Percentiles rank a stretch among this genome's conserved stretches.
These are phyloP conservation scores for Polyplosphaeria fusca DNA, from an alignment of 495 filamentous ascomycete species.

Conservation along the genomic window DNA sequence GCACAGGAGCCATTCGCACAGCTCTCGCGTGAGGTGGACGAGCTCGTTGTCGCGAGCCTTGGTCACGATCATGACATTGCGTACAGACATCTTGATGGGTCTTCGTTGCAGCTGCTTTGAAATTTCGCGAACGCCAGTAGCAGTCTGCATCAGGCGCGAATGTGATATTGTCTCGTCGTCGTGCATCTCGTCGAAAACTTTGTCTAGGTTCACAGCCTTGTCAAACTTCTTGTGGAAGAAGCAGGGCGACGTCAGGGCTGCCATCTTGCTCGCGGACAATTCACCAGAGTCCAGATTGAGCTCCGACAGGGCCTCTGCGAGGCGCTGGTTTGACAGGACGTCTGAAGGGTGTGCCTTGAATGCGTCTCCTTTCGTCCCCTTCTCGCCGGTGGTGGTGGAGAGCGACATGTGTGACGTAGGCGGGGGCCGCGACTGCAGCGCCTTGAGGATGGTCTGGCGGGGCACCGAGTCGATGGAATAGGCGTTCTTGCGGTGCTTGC, in stretches of 20 bases:
- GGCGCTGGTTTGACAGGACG: conserved; percentile 9
- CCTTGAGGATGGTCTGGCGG: conserved; percentile 82
- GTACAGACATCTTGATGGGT: conserved; percentile 81
- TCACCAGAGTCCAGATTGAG: conserved; percentile 14
- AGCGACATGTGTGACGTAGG: conserved; percentile 51
- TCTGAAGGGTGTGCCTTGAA: conserved; percentile 7
- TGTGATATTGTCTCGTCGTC: conserved; percentile 90
- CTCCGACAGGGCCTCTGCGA: conserved; percentile 24
- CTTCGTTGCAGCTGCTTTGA: conserved; percentile 87
- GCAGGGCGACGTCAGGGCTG: conserved; percentile 79
- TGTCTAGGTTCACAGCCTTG: conserved; percentile 90
- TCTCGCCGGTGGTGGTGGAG: conserved; percentile 17
- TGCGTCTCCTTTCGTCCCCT: conserved; percentile 8
- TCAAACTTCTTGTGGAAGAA: conserved; percentile 97
- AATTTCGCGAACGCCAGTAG: conserved; percentile 89
- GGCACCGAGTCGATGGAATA: conserved; percentile 71
- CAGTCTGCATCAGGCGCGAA: conserved; percentile 88
- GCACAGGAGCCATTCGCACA: conserved; percentile 79
- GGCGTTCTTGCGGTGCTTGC: conserved; percentile 51
- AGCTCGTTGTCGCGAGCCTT: conserved; percentile 91
- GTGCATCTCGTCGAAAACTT: conserved; percentile 88
- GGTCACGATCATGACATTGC: conserved; percentile 92
- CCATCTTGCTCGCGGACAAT: conserved; percentile 50
- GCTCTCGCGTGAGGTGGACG: conserved; percentile 77
- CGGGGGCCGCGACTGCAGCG: conserved; percentile 70